Evolutionary conservation across 75 land plant genomes (phyloP), one percentile per base, ranked within the genome.

Genomic region (Azolla pinnata): DNA sequence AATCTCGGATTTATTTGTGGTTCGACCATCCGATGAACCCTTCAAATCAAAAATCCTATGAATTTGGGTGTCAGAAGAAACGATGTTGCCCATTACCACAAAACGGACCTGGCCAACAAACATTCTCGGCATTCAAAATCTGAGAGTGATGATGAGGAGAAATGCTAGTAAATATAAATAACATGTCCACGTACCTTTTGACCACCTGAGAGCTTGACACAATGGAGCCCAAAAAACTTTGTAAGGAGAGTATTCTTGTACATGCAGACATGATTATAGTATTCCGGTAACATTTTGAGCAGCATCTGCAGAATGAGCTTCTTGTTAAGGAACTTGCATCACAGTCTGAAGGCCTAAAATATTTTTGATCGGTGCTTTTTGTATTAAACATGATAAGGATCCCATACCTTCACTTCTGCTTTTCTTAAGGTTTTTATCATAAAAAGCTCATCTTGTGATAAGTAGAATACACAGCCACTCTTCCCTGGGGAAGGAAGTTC

Each of bases 11-110:
- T 89, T 95, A 59, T 89, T 81, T 45, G 99, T 58, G 30, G 87
- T 89, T 40, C 99, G 90, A 31, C 99, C 99, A 19, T 83, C 75
- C 5, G 88, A 89, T 26, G 99, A 95, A n/a, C 99, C 96, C 68
- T 95, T 95, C 54, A 95, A 60, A 60, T 95, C 99, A 75, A 83
- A 95, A 53, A 90, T 67, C 40, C 90, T 67, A 66, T 95, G 99
- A 29, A 95, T 95, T 18, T 91, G 74, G 33, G 86, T 49, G 56
- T 89, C 99, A 17, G 99, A 89, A 70, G 97, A 95, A 69, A 89
- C 86, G 83, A 95, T 83, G 67, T 95, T 95, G 49, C 99, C 99
- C 99, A 95, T 95, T 42, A 95, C 99, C 28, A 95, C 84, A 66
- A 95, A 95, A 23, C 99, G 90, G 53, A 95, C 93, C 96, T 95